These are phyloP conservation scores for Phytophthora quininea DNA, from an alignment of 352 stramenopile species.

Conservation along the genomic window DNA sequence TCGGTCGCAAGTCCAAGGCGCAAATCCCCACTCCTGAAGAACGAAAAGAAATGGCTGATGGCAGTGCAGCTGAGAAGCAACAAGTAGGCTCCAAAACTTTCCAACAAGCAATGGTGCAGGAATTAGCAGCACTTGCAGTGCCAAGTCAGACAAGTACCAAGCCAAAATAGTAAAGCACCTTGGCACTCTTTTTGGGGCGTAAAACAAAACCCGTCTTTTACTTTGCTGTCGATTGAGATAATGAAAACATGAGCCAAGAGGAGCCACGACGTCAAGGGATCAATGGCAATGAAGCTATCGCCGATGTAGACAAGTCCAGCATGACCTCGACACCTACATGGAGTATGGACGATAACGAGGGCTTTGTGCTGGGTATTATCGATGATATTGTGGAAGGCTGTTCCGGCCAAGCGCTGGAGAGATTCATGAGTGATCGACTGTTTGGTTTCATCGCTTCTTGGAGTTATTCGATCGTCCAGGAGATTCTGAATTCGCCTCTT, in stretches of 20 bases:
- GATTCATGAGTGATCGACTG: slow-evolving; percentile 33
- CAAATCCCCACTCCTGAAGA: slow-evolving; percentile 40
- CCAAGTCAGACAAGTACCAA: slow-evolving; percentile 12
- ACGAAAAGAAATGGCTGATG: slow-evolving; percentile 46
- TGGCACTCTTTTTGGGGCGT: slow-evolving; percentile 18
- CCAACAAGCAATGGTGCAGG: slow-evolving; percentile 53
- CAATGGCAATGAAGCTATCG: slow-evolving; percentile 11
- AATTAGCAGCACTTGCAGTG: slow-evolving; percentile 36
- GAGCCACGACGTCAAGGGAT: slow-evolving; percentile 6
- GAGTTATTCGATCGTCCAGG: slow-evolving; percentile 26
- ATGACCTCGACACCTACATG: not conserved
- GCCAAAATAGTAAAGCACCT: slow-evolving; percentile 25
- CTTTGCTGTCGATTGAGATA: not conserved
- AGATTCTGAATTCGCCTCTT: slow-evolving; percentile 24
- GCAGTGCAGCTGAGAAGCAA: slow-evolving; percentile 43
- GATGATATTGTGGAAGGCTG: slow-evolving; percentile 28
- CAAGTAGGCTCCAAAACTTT: slow-evolving; percentile 57
- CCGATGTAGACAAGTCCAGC: too few species aligned
- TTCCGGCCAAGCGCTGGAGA: slow-evolving; percentile 27
- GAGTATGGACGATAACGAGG: slow-evolving; percentile 37
- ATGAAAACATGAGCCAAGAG: slow-evolving; percentile 31
- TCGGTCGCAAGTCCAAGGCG: slow-evolving; percentile 14
- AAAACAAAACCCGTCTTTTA: not conserved
- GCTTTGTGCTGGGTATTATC: slow-evolving; percentile 29
- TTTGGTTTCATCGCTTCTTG: slow-evolving; percentile 31